Percentiles rank a stretch among this genome's conserved stretches.
These are phyloP conservation scores for Pleurozium schreberi DNA, from an alignment of 225 moss, liverwort and hornwort species.

Conservation along the genomic window DNA sequence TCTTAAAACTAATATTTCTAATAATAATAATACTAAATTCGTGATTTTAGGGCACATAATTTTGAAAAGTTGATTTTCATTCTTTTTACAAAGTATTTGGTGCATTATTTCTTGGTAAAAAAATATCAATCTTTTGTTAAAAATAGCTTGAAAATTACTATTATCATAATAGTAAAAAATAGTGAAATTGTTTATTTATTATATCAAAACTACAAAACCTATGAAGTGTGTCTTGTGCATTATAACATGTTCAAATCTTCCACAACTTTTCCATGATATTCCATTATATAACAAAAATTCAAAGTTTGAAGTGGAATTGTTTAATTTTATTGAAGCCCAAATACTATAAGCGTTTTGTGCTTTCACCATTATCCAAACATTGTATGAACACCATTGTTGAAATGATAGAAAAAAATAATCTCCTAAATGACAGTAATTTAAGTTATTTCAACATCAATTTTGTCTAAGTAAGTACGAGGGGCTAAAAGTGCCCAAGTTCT, in stretches of 20 bases:
- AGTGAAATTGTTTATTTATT: background rate
- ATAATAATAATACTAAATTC: background rate
- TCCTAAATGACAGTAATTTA: background rate
- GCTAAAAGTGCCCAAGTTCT: too few relatives aligned
- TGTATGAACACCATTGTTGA: background rate
- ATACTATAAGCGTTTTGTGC: background rate
- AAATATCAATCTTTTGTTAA: background rate
- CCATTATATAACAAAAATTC: background rate
- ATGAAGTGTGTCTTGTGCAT: background rate
- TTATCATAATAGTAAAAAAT: background rate
- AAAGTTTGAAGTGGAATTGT: background rate
- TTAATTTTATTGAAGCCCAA: background rate
- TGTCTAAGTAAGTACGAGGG: background rate
- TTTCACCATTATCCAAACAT: background rate
- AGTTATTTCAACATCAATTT: background rate
- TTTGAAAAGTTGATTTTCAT: background rate
- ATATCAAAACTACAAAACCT: background rate
- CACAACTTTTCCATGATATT: background rate
- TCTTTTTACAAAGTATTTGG: background rate
- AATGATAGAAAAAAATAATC: background rate
- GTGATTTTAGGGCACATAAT: background rate
- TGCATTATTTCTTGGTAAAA: background rate
- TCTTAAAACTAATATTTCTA: background rate
- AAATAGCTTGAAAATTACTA: background rate
- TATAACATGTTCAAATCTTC: background rate